Conservation (phyloP, 1,284 basidiomycete species). For the Agroathelia rolfsii region DNA sequence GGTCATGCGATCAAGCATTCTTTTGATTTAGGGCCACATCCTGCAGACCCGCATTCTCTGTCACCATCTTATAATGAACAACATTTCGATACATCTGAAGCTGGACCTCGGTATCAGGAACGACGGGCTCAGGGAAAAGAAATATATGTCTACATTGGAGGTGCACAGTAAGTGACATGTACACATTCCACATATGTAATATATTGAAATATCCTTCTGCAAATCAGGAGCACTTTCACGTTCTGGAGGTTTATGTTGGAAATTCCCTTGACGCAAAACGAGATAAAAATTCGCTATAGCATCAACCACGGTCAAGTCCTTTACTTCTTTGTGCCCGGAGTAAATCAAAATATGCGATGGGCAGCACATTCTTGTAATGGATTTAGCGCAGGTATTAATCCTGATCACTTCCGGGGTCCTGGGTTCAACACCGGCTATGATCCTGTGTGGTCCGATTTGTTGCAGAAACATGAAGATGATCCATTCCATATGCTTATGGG, state of each 20-base stretch:
- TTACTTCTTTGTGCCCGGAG: slow-evolving; percentile 78
- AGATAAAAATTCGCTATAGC: slow-evolving; percentile 76
- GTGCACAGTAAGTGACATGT: slow-evolving; percentile 40
- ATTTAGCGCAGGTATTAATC: slow-evolving; percentile 71
- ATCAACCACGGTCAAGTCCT: slow-evolving; percentile 73
- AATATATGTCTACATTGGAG: slow-evolving; percentile 72
- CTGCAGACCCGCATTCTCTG: slow-evolving; percentile 55
- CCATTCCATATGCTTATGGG: slow-evolving; percentile 85
- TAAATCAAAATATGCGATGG: slow-evolving; percentile 84
- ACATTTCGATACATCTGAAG: slow-evolving; percentile 4
- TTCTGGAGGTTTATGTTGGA: slow-evolving; percentile 94
- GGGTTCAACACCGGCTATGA: slow-evolving; percentile 75
- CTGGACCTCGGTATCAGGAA: slow-evolving; percentile 26
- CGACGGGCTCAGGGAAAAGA: slow-evolving; percentile 56
- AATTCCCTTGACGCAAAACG: slow-evolving; percentile 63
- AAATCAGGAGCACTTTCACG: slow-evolving; percentile 55
- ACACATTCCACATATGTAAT: not conserved
- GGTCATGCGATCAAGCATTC: slow-evolving; percentile 20
- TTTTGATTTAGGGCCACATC: slow-evolving; percentile 58
- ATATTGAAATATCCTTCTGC: slow-evolving; percentile 3
- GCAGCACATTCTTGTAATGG: slow-evolving; percentile 83
- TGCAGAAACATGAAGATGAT: slow-evolving; percentile 66
- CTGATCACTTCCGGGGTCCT: slow-evolving; percentile 68
- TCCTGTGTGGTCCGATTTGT: slow-evolving; percentile 88
- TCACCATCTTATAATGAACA: slow-evolving; percentile 17